Evolutionary conservation across 75 land plant genomes (phyloP).

Genomic region (Sequoiadendron giganteum): DNA sequence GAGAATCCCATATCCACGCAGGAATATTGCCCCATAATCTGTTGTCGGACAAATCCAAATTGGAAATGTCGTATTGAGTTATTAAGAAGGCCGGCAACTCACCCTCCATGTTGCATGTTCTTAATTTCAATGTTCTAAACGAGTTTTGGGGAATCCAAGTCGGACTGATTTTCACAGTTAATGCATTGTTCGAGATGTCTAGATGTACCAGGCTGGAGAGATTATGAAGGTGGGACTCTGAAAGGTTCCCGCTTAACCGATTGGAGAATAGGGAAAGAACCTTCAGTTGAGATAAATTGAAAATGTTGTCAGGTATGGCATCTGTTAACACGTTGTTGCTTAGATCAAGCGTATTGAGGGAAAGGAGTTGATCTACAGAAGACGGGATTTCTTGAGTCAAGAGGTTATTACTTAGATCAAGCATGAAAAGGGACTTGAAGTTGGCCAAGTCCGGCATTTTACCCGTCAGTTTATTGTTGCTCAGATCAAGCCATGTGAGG

Average conservation of each 20-base stretch:
- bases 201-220: background rate
- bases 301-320: background rate
- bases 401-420: constrained; percentile 12
- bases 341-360: constrained; percentile 11
- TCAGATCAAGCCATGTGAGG: background rate
- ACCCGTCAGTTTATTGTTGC: background rate
- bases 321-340: background rate
- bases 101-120: background rate
- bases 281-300: background rate
- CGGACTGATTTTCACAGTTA: background rate
- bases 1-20: background rate
- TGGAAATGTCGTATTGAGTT: background rate
- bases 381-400: background rate
- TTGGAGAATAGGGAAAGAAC: constrained; percentile 12
- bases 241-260: background rate
- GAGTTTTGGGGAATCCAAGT: background rate
- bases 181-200: background rate
- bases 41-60: background rate
- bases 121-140: background rate
- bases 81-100: background rate
- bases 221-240: background rate
- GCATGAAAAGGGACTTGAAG: background rate
- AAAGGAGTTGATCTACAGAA: constrained; percentile 7
- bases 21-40: background rate
- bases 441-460: background rate